Evolutionary conservation across 257 asterid genomes (phyloP).

Genomic region (Gynochthodes officinalis): DNA sequence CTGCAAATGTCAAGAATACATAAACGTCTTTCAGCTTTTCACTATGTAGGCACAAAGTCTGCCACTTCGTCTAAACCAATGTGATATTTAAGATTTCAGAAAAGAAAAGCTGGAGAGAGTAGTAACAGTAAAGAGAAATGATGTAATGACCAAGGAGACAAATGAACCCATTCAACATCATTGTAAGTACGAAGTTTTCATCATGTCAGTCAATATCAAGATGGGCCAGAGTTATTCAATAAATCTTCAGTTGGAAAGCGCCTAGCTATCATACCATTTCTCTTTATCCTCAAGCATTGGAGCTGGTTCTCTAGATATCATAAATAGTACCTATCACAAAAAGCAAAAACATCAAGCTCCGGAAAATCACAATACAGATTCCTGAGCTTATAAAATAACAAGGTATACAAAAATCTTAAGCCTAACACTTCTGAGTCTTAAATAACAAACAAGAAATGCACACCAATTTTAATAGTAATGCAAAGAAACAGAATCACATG

Average conservation of each 20-base stretch:
- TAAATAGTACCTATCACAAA: conserved; percentile 78
- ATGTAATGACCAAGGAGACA: neutral
- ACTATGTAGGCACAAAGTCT: neutral
- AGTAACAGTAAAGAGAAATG: neutral
- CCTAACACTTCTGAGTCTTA: neutral
- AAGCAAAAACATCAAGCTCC: conserved; percentile 31
- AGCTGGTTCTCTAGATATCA: conserved; percentile 97
- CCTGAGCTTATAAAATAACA: neutral
- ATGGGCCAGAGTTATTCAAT: neutral
- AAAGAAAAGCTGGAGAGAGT: neutral
- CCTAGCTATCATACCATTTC: conserved; percentile 57
- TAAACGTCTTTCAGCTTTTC: neutral
- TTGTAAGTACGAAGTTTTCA: neutral
- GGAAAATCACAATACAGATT: conserved; percentile 14
- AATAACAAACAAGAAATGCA: neutral
- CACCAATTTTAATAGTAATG: neutral
- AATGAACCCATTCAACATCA: neutral
- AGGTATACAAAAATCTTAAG: neutral
- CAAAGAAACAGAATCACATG: neutral
- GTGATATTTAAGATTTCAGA: neutral
- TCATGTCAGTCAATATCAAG: neutral
- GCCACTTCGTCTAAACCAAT: neutral
- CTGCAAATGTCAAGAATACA: neutral
- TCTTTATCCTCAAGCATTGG: conserved; percentile 99
- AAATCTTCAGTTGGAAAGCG: neutral